These are phyloP conservation scores for Fusarium sp. DNA, from an alignment of 2,329 filamentous ascomycete genomes.

Conservation along the genomic window DNA sequence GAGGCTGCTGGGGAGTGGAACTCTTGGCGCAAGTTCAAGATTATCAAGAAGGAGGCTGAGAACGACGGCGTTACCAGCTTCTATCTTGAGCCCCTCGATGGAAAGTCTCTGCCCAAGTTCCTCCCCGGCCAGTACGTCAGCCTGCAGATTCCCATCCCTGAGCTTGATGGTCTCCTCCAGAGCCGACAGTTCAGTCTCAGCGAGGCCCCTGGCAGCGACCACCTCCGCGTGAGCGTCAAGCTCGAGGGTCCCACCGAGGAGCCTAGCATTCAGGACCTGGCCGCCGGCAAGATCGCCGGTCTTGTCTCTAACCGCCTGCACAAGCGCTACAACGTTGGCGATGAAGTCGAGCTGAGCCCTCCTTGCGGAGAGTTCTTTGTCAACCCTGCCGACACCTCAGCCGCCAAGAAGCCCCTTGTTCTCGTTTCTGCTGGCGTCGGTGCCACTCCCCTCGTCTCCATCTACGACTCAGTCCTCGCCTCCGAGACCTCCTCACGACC, in stretches of 20 bases:
- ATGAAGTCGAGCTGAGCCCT: constrained; percentile 62
- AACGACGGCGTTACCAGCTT: constrained; percentile 69
- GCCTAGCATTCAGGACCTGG: constrained; percentile 46
- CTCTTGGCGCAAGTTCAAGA: constrained; percentile 61
- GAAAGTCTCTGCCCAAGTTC: constrained; percentile 63
- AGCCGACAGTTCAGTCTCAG: constrained; percentile 78
- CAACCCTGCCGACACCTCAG: constrained; percentile 53
- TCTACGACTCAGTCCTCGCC: constrained; percentile 63
- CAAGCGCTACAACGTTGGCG: constrained; percentile 56
- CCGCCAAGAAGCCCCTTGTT: constrained; percentile 63
- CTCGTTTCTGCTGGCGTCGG: constrained; percentile 74
- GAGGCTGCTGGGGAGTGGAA: constrained; percentile 55
- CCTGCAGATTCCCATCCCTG: constrained; percentile 67
- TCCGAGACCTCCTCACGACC: constrained; percentile 50
- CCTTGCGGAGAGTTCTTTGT: constrained; percentile 69
- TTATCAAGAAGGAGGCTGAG: constrained; percentile 68
- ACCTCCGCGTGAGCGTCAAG: constrained; percentile 80
- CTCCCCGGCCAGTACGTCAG: constrained; percentile 77
- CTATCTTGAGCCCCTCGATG: constrained; percentile 70
- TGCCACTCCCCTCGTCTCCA: constrained; percentile 70
- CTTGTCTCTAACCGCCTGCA: constrained; percentile 63
- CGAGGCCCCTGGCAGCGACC: constrained; percentile 62
- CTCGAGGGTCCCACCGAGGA: constrained; percentile 57
- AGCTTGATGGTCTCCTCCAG: constrained; percentile 67
- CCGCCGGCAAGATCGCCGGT: constrained; percentile 51